These are phyloP conservation scores for Termitomyces sp. DNA, from an alignment of 768 basidiomycete species.

Conservation along the genomic window DNA sequence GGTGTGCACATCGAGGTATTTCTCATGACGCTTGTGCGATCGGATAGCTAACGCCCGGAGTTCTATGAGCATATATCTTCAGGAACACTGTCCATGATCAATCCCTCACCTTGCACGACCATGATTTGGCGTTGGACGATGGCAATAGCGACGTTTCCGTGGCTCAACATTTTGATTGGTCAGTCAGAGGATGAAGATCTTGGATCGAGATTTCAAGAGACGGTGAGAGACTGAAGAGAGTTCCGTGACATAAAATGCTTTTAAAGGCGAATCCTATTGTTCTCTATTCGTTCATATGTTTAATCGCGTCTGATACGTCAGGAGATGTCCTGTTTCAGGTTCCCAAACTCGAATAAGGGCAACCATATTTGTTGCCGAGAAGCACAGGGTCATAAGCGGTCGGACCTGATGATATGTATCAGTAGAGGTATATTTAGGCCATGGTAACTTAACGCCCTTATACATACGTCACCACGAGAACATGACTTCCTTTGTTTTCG, in stretches of 20 bases:
- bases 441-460: neutral
- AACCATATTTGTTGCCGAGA: neutral
- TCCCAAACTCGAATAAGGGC: conserved; percentile 3
- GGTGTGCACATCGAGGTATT: conserved; percentile 60
- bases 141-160: conserved; percentile 63
- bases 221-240: neutral
- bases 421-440: too few species aligned
- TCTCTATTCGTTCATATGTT: neutral
- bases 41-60: conserved; percentile 37
- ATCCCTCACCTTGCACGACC: conserved; percentile 57
- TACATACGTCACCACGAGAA: too few species aligned
- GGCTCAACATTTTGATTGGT: conserved; percentile 32
- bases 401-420: neutral
- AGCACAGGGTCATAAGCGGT: neutral
- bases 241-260: neutral
- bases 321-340: neutral
- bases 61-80: neutral
- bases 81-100: neutral
- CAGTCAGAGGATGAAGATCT: neutral
- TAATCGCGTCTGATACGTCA: neutral
- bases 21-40: conserved; percentile 48
- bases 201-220: neutral
- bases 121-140: conserved; percentile 63
- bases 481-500: too few species aligned
- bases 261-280: neutral